Evolutionary conservation across 2,329 filamentous ascomycete species (phyloP).

Genomic region (Alternaria arborescens): DNA sequence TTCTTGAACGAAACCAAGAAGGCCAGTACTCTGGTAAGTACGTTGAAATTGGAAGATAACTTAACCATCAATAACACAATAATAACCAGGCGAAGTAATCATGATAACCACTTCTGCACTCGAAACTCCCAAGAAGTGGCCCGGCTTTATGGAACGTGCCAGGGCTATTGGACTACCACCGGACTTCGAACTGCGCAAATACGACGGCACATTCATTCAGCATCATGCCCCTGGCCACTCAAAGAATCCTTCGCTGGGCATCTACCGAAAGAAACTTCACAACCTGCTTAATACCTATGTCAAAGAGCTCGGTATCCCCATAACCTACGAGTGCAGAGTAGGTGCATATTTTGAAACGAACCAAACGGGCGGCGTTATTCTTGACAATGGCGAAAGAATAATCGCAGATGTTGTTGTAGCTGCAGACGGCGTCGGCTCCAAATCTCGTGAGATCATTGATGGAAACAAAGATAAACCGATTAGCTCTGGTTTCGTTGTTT

Average conservation of each 20-base stretch:
- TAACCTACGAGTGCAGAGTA: slow-evolving; percentile 1
- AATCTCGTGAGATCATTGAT: too few relatives aligned
- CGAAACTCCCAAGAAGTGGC: too few relatives aligned
- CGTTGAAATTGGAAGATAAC: neutral
- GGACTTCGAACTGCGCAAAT: slow-evolving; percentile 1
- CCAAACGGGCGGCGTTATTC: neutral
- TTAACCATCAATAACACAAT: too few relatives aligned
- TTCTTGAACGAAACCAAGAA: too few relatives aligned
- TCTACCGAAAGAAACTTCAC: slow-evolving; percentile 4
- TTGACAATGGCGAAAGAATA: too few relatives aligned
- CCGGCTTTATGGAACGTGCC: slow-evolving; percentile 2
- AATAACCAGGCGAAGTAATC: too few relatives aligned
- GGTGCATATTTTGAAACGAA: slow-evolving; percentile 4
- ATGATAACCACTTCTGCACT: too few relatives aligned
- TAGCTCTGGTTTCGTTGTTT: slow-evolving; percentile 8
- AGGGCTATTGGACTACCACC: neutral
- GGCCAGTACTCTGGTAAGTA: too few relatives aligned
- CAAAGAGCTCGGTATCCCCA: slow-evolving; percentile 8
- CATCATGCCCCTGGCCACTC: neutral
- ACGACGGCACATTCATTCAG: slow-evolving; percentile 1
- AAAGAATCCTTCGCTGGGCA: neutral
- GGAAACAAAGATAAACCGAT: neutral
- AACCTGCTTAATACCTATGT: slow-evolving; percentile 1
- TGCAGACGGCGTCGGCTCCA: too few relatives aligned
- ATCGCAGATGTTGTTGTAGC: too few relatives aligned